Percentiles rank a stretch among this genome's conserved stretches.
Conservation (phyloP, 2,329 filamentous ascomycete genomes). For the Colletotrichum truncatum region DNA sequence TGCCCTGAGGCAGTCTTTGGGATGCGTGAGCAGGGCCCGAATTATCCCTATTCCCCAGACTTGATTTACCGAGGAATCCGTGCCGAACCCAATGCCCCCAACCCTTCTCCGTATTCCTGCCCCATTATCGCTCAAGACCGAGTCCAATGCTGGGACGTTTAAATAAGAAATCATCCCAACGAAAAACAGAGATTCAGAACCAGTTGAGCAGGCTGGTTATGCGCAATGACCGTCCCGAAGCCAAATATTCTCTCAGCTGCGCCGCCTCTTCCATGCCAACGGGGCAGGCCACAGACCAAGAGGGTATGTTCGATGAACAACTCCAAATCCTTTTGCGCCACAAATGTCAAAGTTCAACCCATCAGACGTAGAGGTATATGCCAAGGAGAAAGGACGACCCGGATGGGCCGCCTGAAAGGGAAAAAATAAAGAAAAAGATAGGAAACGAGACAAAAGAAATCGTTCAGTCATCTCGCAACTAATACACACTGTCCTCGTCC, state of each 20-base stretch:
- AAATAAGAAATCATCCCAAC: slow-evolving; percentile 38
- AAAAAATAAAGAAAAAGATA: too few relatives aligned
- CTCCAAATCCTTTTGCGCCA: slow-evolving; percentile 24
- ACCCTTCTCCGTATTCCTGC: slow-evolving; percentile 36
- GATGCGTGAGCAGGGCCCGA: slow-evolving; percentile 45
- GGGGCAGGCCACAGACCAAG: slow-evolving; percentile 20
- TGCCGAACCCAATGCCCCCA: slow-evolving; percentile 47
- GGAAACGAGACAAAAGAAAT: slow-evolving; percentile 55
- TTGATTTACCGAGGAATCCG: slow-evolving; percentile 41
- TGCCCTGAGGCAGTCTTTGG: slow-evolving; percentile 54
- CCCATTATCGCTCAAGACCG: slow-evolving; percentile 56
- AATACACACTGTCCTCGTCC: slow-evolving; percentile 78
- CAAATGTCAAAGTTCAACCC: slow-evolving; percentile 30
- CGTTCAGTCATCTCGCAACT: slow-evolving; percentile 61
- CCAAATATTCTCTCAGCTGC: slow-evolving; percentile 19
- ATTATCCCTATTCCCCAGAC: slow-evolving; percentile 41
- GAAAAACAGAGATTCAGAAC: background rate
- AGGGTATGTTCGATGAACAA: slow-evolving; percentile 22
- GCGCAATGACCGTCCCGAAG: slow-evolving; percentile 1
- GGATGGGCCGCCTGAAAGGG: slow-evolving; percentile 34
- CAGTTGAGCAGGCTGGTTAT: background rate
- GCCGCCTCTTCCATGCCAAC: slow-evolving; percentile 15
- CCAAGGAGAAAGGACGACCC: slow-evolving; percentile 49
- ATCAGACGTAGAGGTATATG: slow-evolving; percentile 52
- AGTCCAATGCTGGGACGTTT: slow-evolving; percentile 32